Percentiles rank a stretch among this genome's conserved stretches.
Evolutionary conservation across 352 stramenopile species (phyloP).

Genomic region (Aphanomyces cochlioides): DNA sequence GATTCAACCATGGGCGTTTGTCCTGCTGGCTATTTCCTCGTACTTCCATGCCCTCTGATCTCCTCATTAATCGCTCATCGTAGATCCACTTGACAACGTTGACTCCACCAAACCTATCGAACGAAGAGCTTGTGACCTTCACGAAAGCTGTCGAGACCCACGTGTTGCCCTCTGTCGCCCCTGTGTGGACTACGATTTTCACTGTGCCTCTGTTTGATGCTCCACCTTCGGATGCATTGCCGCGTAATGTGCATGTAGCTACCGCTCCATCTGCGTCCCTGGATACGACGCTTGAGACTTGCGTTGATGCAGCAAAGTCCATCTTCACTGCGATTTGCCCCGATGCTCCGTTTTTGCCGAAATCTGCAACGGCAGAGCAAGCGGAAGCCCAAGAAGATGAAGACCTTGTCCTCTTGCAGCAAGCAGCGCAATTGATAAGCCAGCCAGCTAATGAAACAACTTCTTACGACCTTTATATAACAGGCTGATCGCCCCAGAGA

Average conservation of each 20-base stretch:
- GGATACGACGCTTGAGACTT: constrained; percentile 61
- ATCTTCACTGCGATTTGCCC: constrained; percentile 65
- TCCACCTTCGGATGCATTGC: constrained; percentile 30
- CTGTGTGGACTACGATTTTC: constrained; percentile 54
- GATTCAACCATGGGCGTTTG: constrained; percentile 63
- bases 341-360: constrained; percentile 53
- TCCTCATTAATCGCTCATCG: not conserved
- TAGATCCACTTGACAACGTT: constrained; percentile 54
- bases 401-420: not conserved
- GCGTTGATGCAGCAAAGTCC: constrained; percentile 51
- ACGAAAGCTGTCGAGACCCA: constrained; percentile 41
- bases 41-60: constrained; percentile 25
- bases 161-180: not conserved
- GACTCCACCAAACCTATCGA: constrained; percentile 42
- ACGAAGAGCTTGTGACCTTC: constrained; percentile 39
- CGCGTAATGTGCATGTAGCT: constrained; percentile 43
- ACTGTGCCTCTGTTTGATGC: constrained; percentile 40
- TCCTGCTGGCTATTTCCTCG: constrained; percentile 50
- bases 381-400: constrained; percentile 41
- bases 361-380: constrained; percentile 55
- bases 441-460: too few relatives aligned
- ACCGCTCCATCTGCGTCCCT: constrained; percentile 31
- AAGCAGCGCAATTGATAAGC: constrained; percentile 8
- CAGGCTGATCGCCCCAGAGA: too few relatives aligned
- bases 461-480: too few relatives aligned